These are phyloP conservation scores for Mortierella hygrophila DNA, from an alignment of 192 early-diverging fungal genomes.

Conservation along the genomic window DNA sequence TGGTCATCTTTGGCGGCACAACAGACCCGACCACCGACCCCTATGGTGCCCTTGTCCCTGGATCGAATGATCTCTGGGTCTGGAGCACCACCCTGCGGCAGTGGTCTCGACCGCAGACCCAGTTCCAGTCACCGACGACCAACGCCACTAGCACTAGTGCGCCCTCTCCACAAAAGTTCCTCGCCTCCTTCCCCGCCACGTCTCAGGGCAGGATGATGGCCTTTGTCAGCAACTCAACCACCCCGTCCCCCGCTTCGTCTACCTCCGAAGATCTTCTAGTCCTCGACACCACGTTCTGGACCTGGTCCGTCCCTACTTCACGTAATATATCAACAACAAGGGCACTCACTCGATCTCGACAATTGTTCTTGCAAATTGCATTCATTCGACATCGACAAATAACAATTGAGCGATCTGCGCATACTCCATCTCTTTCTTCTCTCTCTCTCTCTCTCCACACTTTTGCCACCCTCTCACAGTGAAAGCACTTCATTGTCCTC, in stretches of 20 bases:
- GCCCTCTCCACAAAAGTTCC: conserved; percentile 55
- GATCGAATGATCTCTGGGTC: conserved; percentile 60
- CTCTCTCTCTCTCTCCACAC: not conserved
- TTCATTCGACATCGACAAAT: not conserved
- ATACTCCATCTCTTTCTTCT: not conserved
- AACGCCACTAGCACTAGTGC: not conserved
- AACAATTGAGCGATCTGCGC: not conserved
- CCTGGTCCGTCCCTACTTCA: conserved; percentile 61
- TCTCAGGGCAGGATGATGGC: conserved; percentile 56
- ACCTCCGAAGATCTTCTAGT: conserved; percentile 50
- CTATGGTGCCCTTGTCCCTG: conserved; percentile 35
- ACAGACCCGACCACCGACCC: conserved; percentile 41
- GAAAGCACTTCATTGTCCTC: not conserved
- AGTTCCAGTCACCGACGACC: not conserved
- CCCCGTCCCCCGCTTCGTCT: conserved; percentile 2
- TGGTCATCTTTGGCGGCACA: conserved; percentile 63
- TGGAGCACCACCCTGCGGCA: conserved; percentile 60
- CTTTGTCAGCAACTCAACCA: conserved; percentile 60
- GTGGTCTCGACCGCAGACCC: conserved; percentile 58
- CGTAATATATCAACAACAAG: conserved; percentile 26
- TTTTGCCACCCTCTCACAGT: not conserved
- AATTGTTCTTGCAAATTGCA: not conserved
- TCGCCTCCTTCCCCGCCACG: conserved; percentile 44
- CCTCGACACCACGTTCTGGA: conserved; percentile 59
- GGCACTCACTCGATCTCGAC: not conserved